Conservation (phyloP, 2,329 filamentous ascomycete genomes). For the Claviceps sp. region DNA sequence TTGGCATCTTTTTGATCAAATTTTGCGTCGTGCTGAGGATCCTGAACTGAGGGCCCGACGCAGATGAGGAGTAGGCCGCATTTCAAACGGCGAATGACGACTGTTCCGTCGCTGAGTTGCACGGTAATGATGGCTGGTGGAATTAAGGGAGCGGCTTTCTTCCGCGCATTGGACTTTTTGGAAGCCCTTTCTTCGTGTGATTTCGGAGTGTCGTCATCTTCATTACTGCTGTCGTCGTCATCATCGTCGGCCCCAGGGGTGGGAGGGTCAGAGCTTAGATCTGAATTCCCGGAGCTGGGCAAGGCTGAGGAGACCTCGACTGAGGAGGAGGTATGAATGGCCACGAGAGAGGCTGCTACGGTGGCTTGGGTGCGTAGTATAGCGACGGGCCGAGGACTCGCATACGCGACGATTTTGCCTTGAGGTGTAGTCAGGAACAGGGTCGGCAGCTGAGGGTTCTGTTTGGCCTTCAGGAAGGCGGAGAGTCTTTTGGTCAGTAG, state of each 20-base stretch:
- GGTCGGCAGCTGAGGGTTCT: conserved; percentile 43
- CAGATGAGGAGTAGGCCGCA: conserved; percentile 51
- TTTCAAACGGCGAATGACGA: conserved; percentile 42
- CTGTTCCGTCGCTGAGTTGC: conserved; percentile 43
- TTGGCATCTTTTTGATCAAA: too few species aligned
- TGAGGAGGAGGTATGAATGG: conserved; percentile 37
- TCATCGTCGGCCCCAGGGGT: conserved; percentile 13
- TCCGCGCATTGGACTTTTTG: background rate
- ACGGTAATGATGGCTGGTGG: conserved; percentile 37
- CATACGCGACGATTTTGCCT: conserved; percentile 51
- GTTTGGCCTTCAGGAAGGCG: conserved; percentile 45
- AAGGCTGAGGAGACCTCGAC: conserved; percentile 28
- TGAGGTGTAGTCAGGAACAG: conserved; percentile 45
- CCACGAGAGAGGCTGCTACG: conserved; percentile 48
- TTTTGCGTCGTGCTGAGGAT: conserved; percentile 11
- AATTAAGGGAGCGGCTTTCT: conserved; percentile 10
- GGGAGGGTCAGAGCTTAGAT: conserved; percentile 13
- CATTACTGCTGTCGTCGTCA: conserved; percentile 10
- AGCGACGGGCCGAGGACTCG: conserved; percentile 40
- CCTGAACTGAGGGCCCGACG: conserved; percentile 32
- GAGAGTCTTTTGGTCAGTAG: conserved; percentile 54
- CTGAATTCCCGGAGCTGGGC: conserved; percentile 20
- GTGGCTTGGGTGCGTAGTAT: conserved; percentile 49
- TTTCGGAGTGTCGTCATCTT: background rate
- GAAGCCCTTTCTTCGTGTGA: background rate